Evolutionary conservation across 1,284 basidiomycete genomes (phyloP).

Genomic region (Cystobasidium pallidum): DNA sequence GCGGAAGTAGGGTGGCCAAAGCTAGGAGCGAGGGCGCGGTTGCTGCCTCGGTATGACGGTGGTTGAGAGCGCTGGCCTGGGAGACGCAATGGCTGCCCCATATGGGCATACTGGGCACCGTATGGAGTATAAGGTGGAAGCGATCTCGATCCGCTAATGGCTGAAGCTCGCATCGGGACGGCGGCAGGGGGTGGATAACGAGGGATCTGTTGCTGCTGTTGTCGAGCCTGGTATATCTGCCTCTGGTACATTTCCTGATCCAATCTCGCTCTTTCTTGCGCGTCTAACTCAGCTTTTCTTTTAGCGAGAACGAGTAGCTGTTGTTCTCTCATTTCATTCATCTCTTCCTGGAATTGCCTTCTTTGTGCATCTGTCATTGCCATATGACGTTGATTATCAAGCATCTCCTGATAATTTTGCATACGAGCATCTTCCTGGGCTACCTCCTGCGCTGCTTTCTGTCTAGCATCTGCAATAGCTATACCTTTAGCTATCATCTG

Average conservation of each 20-base stretch:
- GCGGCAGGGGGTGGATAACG: not conserved
- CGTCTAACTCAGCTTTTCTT: not conserved
- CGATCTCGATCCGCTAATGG: slow-evolving; percentile 8
- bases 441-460: slow-evolving; percentile 28
- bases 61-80: not conserved
- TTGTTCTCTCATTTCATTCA: slow-evolving; percentile 17
- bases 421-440: slow-evolving; percentile 32
- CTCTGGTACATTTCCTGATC: slow-evolving; percentile 6
- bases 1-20: not conserved
- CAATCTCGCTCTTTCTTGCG: not conserved
- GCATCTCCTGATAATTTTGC: slow-evolving; percentile 13
- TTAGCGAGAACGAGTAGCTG: slow-evolving; percentile 13
- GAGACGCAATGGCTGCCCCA: not conserved
- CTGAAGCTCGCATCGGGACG: not conserved
- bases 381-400: slow-evolving; percentile 8
- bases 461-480: slow-evolving; percentile 25
- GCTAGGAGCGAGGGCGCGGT: not conserved
- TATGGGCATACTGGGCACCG: not conserved
- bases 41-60: not conserved
- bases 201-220: not conserved
- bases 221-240: slow-evolving; percentile 20
- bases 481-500: slow-evolving; percentile 15
- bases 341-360: slow-evolving; percentile 10
- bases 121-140: not conserved
- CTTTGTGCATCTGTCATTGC: slow-evolving; percentile 33